phyloP scores from a whole-genome alignment of 208 protist species.

The Leptomonas pyrrhocoris region DNA sequence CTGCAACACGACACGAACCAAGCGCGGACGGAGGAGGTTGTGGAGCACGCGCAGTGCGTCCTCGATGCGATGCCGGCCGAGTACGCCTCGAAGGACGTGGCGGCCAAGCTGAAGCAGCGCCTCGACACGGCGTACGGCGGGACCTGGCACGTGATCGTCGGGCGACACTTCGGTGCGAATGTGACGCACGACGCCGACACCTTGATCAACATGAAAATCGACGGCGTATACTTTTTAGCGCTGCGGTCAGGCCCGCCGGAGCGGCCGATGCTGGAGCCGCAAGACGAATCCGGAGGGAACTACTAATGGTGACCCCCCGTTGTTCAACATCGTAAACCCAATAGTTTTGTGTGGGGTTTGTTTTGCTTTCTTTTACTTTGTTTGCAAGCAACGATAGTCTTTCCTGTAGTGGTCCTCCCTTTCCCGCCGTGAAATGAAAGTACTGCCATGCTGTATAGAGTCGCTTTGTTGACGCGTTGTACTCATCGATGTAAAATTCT shows the following conservation, averaged over 20 bases:
- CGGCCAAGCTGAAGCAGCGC: conserved; percentile 63
- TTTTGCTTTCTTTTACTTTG: neutral
- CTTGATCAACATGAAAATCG: conserved; percentile 85
- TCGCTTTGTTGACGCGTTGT: too few relatives aligned
- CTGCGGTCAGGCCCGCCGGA: conserved; percentile 85
- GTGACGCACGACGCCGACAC: conserved; percentile 85
- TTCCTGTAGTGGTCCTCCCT: too few relatives aligned
- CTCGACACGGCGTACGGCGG: conserved; percentile 66
- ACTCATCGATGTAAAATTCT: too few relatives aligned
- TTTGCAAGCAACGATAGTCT: too few relatives aligned
- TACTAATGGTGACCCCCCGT: neutral
- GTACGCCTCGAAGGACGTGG: conserved; percentile 76
- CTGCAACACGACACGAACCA: conserved; percentile 64
- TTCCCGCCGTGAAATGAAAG: too few relatives aligned
- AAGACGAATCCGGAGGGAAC: neutral
- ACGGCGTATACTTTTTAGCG: conserved; percentile 71
- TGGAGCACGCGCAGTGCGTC: conserved; percentile 63
- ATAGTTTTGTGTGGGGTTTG: neutral
- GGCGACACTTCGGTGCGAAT: conserved; percentile 86
- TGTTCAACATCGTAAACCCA: too few relatives aligned
- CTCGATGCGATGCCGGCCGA: conserved; percentile 57
- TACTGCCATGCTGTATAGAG: too few relatives aligned
- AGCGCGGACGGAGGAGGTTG: conserved; percentile 58
- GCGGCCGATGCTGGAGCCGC: conserved; percentile 32
- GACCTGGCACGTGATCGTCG: conserved; percentile 89